Evolutionary conservation across 768 basidiomycete species (phyloP), one percentile per base, ranked within the genome.

Genomic region (Hypholoma sublateritium): DNA sequence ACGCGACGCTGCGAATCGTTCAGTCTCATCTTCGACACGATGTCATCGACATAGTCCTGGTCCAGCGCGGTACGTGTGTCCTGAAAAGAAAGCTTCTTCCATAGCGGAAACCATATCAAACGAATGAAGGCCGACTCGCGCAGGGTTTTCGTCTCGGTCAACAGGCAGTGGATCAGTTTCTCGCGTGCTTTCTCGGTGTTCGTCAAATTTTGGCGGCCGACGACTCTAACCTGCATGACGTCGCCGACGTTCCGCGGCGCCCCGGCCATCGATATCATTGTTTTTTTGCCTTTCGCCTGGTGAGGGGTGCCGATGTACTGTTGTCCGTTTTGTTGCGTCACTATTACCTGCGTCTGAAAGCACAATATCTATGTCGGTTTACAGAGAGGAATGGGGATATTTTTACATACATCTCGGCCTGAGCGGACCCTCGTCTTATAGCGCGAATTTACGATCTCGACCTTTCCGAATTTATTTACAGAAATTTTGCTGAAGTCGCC

Each of bases 351-450:
- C 0, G 72, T 70, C 75, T 75, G 56, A 21, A 46, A 32, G 28
- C 28, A 32, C 5, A 9, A 28, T 39, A 39, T 32, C 28, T 9
- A 32, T 6, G n/a, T n/a, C n/a, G n/a, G n/a, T 21, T 14, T 2
- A 42, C 17, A 16, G 2, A 14, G 17, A 39, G 22, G 37, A 32
- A 9, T 28, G 39, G 16, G 24, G 4, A 13, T 19, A 47, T 34
- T 44, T n/a, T 47, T 43, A 59, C 66, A 13, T 61, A 78, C 80
- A 70, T 77, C 72, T 0, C 49, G 43, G 50, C 74, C 71, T 44
- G 57, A 44, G 17, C 77, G 69, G 2, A 80, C 67, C 36, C 77
- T 65, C 1, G 69, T 78, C 50, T 77, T 80, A 65, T 71, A 82
- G 2, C 77, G 70, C 3, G 72, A 58, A 59, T 80, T 80, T 13